A percentile compares a stretch with the other conserved stretches of the same genome.
Evolutionary conservation across 352 stramenopile genomes (phyloP).

Genomic region (Peronospora belbahrii): DNA sequence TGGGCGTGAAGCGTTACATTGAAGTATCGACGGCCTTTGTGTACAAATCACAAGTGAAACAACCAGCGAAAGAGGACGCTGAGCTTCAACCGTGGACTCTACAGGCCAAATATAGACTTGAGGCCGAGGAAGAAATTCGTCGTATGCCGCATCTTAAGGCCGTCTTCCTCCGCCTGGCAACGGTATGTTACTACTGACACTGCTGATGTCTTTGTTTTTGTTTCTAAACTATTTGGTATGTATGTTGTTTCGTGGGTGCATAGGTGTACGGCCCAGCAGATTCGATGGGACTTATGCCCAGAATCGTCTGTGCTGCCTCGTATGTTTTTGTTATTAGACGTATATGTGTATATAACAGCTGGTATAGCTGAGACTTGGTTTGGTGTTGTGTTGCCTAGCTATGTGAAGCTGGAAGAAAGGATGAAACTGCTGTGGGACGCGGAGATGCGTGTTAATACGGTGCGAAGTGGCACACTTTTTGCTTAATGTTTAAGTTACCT

Average conservation of each 20-base stretch:
- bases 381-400: conserved; percentile 26
- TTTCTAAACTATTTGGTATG: not conserved
- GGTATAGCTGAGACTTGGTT: not conserved
- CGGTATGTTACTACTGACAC: conserved; percentile 27
- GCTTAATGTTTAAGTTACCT: not conserved
- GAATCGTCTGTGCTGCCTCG: conserved; percentile 77
- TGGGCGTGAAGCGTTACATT: conserved; percentile 72
- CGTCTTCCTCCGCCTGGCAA: conserved; percentile 71
- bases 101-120: conserved; percentile 82
- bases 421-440: conserved; percentile 86
- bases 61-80: conserved; percentile 46
- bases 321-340: conserved; percentile 24
- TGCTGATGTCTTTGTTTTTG: not conserved
- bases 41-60: conserved; percentile 81
- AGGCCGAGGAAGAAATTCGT: conserved; percentile 71
- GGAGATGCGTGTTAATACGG: conserved; percentile 84
- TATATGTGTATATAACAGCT: not conserved
- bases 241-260: not conserved
- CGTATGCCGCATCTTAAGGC: conserved; percentile 43
- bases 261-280: conserved; percentile 78
- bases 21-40: conserved; percentile 86
- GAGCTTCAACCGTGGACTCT: conserved; percentile 76
- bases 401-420: conserved; percentile 78
- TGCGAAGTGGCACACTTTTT: conserved; percentile 10
- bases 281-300: conserved; percentile 75